Evolutionary conservation across 257 asterid genomes (phyloP).

Genomic region (Coffea canephora): DNA sequence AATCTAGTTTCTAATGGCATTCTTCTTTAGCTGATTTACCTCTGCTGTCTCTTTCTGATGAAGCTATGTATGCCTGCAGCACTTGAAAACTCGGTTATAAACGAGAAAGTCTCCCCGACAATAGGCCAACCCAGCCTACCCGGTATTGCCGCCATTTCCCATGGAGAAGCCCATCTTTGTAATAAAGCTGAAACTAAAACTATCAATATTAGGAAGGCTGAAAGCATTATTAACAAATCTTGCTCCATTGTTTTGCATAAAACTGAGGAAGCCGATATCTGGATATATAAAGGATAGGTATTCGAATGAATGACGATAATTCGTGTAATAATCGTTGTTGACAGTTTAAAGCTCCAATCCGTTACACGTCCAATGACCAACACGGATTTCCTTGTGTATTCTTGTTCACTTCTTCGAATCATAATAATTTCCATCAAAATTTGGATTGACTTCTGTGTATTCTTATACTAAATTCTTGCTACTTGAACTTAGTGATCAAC

Average conservation of each 20-base stretch:
- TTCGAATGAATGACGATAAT: neutral
- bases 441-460: neutral
- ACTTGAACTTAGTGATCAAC: neutral
- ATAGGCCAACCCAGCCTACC: slow-evolving; percentile 89
- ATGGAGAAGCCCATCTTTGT: slow-evolving; percentile 46
- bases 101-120: slow-evolving; percentile 70
- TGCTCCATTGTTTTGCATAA: slow-evolving; percentile 17
- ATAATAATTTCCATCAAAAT: neutral
- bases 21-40: slow-evolving; percentile 27
- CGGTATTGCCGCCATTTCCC: slow-evolving; percentile 61
- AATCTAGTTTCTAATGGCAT: neutral
- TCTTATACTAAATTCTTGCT: neutral
- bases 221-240: slow-evolving; percentile 9
- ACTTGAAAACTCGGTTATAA: slow-evolving; percentile 61
- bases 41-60: slow-evolving; percentile 69
- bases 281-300: neutral
- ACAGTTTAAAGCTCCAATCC: neutral
- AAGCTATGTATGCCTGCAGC: slow-evolving; percentile 70
- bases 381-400: slow-evolving; percentile 2
- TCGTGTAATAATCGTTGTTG: neutral
- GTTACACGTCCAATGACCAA: neutral
- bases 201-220: neutral
- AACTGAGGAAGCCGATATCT: slow-evolving; percentile 3
- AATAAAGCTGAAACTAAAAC: slow-evolving; percentile 21
- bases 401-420: neutral